Percentiles rank a stretch among this genome's conserved stretches.
Conservation (phyloP, 2,329 filamentous ascomycete genomes). For the Herpotrichia juniperi region DNA sequence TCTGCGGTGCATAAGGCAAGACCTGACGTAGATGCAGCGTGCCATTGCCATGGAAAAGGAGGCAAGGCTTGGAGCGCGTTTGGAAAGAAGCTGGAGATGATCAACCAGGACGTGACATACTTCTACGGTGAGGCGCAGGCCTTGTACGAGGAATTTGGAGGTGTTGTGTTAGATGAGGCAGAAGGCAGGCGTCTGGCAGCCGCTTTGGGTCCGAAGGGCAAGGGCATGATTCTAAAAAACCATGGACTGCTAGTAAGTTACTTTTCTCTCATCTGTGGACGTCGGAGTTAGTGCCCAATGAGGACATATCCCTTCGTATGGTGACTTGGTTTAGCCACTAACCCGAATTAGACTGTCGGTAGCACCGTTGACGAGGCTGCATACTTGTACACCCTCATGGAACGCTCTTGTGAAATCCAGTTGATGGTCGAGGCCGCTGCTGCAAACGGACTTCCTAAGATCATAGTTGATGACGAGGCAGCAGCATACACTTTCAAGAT, state of each 20-base stretch:
- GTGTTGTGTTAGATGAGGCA: constrained; percentile 66
- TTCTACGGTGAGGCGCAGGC: constrained; percentile 68
- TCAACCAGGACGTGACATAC: constrained; percentile 70
- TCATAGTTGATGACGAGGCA: constrained; percentile 61
- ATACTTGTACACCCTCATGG: constrained; percentile 71
- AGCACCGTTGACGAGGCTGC: constrained; percentile 75
- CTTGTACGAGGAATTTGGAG: constrained; percentile 69
- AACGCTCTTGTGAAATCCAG: constrained; percentile 72
- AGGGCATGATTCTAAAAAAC: constrained; percentile 70
- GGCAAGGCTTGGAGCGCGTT: constrained; percentile 74
- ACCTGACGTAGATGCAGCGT: constrained; percentile 69
- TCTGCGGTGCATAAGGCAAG: constrained; percentile 70
- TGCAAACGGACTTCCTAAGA: constrained; percentile 58
- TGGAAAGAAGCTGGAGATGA: constrained; percentile 69
- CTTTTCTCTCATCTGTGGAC: background rate
- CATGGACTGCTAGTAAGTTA: constrained; percentile 65
- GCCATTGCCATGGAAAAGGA: constrained; percentile 70
- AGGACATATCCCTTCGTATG: background rate
- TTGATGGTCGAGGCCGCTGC: constrained; percentile 71
- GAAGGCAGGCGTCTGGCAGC: constrained; percentile 70
- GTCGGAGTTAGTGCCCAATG: no score
- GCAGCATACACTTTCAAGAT: constrained; percentile 60
- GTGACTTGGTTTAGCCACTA: background rate
- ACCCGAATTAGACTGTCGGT: constrained; percentile 62
- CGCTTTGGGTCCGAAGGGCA: constrained; percentile 66